These are phyloP conservation scores for Plasmodium yoelii DNA, from an alignment of 169 alveolate genomes.

Conservation along the genomic window DNA sequence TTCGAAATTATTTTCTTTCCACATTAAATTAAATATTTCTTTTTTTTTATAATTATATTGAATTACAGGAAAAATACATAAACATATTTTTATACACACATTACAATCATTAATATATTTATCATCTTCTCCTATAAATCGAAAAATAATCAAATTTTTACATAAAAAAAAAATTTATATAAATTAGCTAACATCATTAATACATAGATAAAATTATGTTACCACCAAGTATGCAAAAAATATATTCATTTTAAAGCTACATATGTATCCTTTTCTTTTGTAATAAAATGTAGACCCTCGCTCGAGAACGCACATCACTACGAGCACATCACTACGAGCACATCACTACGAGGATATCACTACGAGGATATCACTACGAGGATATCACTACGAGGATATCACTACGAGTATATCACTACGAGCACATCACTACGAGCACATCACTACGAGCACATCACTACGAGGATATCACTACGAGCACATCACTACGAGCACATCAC, in stretches of 20 bases:
- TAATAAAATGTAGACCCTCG: no score
- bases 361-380: no score
- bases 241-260: neutral
- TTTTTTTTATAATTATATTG: conserved; percentile 52
- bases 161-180: neutral
- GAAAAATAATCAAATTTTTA: neutral
- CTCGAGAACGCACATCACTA: no score
- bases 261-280: neutral
- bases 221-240: no score
- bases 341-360: no score
- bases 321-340: no score
- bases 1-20: conserved; percentile 43
- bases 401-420: no score
- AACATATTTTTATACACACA: conserved; percentile 52
- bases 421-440: no score
- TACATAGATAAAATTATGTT: neutral
- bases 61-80: conserved; percentile 26
- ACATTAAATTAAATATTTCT: conserved; percentile 33
- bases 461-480: no score
- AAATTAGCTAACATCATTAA: neutral
- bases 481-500: no score
- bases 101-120: conserved; percentile 36
- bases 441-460: no score
- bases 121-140: conserved; percentile 13
- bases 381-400: no score